Base-by-base conservation (phyloP, 1,139 yeast genomes). In the Saccharomyces hybrid region DNA sequence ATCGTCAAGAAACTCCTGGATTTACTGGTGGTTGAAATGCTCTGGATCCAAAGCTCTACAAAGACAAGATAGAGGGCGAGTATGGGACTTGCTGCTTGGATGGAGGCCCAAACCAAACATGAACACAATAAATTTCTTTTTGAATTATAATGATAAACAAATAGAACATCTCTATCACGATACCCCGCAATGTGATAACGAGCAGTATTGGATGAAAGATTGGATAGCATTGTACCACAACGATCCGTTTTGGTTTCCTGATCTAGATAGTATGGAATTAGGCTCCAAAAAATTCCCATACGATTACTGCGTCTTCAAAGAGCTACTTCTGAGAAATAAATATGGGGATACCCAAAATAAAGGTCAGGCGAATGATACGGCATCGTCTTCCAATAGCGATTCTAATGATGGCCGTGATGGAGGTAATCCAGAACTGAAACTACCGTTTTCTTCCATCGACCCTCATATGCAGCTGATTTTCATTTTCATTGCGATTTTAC, bases 11-110 rank as follows among this genome's bases (percentile, higher is more conserved):
- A 95, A 88, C 62, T 95, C 87, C 65, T 91, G 97, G 97, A 75
- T 90, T 41, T 78, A 88, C 41, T 91, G 97, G 96, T 91, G 97
- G 97, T 75, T 90, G 60, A 88, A 90, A 66, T 90, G 88, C 78
- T 81, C 88, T 65, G 97, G 97, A n/a, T 81, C 95, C 11, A 87
- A 88, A 70, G 91, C 86, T 7, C 84, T 95, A 82, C 85, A 91
- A 52, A 78, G 85, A 58, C 78, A 78, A 58, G 97, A 89, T 70
- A 73, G 97, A 53, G 97, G 95, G 3, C 77, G 97, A 58, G 77
- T 89, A 16, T 91, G 97, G 97, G 98, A 91, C 72, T 73, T 83
- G 62, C 71, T 90, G 54, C 70, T 91, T 38, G 96, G 97, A 2
- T 89, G 93, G 84, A 78, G 95, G 63, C 74, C 78, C 1, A 63